These are phyloP conservation scores for Suaeda aralocaspica DNA, from an alignment of 148 eudicot species.

Conservation along the genomic window DNA sequence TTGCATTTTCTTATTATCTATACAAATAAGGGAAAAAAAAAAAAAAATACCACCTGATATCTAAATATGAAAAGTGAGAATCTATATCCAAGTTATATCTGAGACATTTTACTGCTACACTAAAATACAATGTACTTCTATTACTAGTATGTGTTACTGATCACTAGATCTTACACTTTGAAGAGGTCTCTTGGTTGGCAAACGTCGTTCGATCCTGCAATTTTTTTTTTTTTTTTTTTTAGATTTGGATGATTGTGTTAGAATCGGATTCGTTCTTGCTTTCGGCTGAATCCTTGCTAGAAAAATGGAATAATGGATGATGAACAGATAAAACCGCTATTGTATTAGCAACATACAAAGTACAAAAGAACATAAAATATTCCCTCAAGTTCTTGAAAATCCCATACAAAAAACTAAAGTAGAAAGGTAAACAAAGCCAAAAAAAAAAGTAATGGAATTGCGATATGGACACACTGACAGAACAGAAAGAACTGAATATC, in stretches of 20 bases:
- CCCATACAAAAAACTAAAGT: not conserved
- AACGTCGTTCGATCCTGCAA: not conserved
- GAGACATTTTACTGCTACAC: not conserved
- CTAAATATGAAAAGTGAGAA: not conserved
- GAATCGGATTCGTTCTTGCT: not conserved
- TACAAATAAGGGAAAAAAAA: constrained; percentile 2
- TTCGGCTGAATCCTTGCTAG: not conserved
- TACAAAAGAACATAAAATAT: not conserved
- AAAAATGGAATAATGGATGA: not conserved
- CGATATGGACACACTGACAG: not conserved
- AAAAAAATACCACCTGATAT: not conserved
- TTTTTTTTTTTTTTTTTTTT: too few species aligned
- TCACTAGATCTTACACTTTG: not conserved
- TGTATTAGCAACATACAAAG: not conserved
- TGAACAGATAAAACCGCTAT: not conserved
- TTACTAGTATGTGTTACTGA: not conserved
- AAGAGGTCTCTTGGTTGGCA: not conserved
- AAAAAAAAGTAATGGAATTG: not conserved
- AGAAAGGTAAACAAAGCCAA: not conserved
- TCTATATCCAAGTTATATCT: not conserved
- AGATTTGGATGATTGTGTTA: not conserved
- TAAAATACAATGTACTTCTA: not conserved
- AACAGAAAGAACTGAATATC: not conserved
- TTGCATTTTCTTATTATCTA: not conserved
- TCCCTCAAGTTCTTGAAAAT: not conserved